These are phyloP conservation scores for Kluyveromyces aestuarii DNA, from an alignment of 805 yeast species.

Conservation along the genomic window DNA sequence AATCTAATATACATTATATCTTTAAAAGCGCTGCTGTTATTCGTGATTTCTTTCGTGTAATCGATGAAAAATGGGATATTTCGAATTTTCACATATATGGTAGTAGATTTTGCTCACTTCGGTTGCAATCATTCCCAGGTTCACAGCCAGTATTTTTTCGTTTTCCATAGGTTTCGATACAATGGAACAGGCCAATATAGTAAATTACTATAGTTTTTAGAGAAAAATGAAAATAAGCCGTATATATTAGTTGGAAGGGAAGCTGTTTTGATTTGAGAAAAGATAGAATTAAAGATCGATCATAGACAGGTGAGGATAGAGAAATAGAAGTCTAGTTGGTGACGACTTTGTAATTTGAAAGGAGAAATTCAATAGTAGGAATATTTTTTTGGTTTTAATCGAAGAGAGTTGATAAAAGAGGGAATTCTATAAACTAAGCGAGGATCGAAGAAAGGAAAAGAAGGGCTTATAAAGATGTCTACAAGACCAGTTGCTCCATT, in stretches of 20 bases:
- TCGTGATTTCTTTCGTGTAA: no score
- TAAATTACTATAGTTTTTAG: background rate
- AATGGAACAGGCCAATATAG: background rate
- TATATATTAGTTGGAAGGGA: background rate
- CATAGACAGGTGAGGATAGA: background rate
- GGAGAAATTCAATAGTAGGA: background rate
- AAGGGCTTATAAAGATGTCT: background rate
- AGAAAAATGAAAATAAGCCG: background rate
- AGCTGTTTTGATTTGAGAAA: no score
- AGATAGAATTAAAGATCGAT: background rate
- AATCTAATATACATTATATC: no score
- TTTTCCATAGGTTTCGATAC: background rate
- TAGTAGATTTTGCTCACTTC: no score
- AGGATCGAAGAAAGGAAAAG: background rate
- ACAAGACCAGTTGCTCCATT: constrained; percentile 15
- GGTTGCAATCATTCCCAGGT: no score
- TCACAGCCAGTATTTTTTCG: background rate
- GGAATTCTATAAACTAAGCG: background rate
- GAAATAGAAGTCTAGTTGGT: background rate
- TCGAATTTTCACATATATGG: no score
- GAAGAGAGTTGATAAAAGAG: background rate
- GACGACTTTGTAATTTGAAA: background rate
- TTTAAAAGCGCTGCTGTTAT: no score
- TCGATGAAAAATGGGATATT: no score
- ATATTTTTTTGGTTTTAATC: background rate